Evolutionary conservation across 805 yeast genomes (phyloP).

Genomic region (Candida pseudofarinosa): DNA sequence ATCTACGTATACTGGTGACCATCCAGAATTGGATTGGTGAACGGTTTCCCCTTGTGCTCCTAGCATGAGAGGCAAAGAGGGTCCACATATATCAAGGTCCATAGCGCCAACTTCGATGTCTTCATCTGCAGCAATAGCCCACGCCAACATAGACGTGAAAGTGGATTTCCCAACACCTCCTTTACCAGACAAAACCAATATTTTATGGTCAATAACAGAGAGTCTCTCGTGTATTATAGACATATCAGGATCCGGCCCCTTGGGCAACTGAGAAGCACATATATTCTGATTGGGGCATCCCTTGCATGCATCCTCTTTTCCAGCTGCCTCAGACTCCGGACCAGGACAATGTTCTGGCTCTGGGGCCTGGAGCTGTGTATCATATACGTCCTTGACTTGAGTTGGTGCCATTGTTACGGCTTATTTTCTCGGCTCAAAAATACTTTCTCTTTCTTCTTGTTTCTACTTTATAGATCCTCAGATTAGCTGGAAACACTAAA

Average conservation of each 20-base stretch:
- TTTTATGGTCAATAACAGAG: slow-evolving; percentile 66
- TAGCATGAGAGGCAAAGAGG: slow-evolving; percentile 90
- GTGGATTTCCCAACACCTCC: slow-evolving; percentile 99
- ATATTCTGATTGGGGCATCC: slow-evolving; percentile 94
- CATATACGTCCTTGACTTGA: slow-evolving; percentile 11
- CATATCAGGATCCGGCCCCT: slow-evolving; percentile 94
- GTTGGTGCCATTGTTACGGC: slow-evolving; percentile 22
- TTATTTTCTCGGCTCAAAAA: no score
- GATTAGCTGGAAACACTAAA: not conserved
- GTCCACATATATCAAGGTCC: slow-evolving; percentile 98
- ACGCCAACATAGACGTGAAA: slow-evolving; percentile 89
- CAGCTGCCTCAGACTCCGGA: slow-evolving; percentile 91
- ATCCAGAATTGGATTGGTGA: slow-evolving; percentile 87
- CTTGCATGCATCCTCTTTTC: slow-evolving; percentile 86
- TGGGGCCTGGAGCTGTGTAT: slow-evolving; percentile 45
- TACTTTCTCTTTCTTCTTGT: not conserved
- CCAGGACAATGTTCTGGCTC: slow-evolving; percentile 99
- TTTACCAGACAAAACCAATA: slow-evolving; percentile 74
- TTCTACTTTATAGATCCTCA: not conserved
- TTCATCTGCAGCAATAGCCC: slow-evolving; percentile 86
- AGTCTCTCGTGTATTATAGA: slow-evolving; percentile 69
- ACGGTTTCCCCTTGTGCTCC: slow-evolving; percentile 85
- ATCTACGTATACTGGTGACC: slow-evolving; percentile 95
- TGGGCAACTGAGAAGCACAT: slow-evolving; percentile 77
- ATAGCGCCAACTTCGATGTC: slow-evolving; percentile 88